Base-by-base conservation (phyloP, 1,139 yeast genomes). In the Zygosaccharomyces pseudobailii region DNA sequence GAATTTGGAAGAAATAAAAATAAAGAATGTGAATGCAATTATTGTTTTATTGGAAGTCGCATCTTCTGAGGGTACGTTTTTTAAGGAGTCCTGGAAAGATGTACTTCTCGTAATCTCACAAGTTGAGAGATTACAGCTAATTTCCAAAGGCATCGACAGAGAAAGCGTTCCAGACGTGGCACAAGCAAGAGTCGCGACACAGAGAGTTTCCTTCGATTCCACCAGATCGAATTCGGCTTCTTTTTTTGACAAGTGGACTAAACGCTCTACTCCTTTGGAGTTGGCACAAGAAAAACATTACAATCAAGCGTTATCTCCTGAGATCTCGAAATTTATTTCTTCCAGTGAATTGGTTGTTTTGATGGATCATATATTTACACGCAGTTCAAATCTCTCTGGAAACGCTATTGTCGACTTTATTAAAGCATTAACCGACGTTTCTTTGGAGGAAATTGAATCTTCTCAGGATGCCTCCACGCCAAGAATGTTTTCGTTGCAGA, bases 401-500 rank as follows among this genome's bases (percentile, higher is more conserved):
- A 83, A 79, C 43, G 94, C 92, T 8, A 92, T 94, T 50, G 81
- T 87, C 45, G 85, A 82, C 50, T 92, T 94, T 69, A 95, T 94
- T 36, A 80, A 75, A 47, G 96, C 97, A 0, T 73, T 94, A 52
- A 82, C 95, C 6, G 86, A 81, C 51, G 96, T 94, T 22, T 86
- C 96, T 0, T 72, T 82, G 40, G 97, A 90, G 60, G 99, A 94
- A 66, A 88, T 92, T 50, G 90, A 87, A 56, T 85, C 95, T 1
- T 86, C 96, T 1, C 92, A 92, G 5, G 81, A 79, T 61, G 82
- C 90, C 43, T 73, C 76, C 9, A 82, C 87, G 52, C 98, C 98
- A 25, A 76, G 98, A 63, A 84, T 89, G 68, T 94, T 88, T 62
- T 87, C 97, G 0, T 71, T 94, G 53, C 97, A 89, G 61, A 94